Percentiles rank a stretch among this genome's conserved stretches.
Evolutionary conservation across 768 basidiomycete genomes (phyloP).

Genomic region (Rhodosporidiobolus sp.): DNA sequence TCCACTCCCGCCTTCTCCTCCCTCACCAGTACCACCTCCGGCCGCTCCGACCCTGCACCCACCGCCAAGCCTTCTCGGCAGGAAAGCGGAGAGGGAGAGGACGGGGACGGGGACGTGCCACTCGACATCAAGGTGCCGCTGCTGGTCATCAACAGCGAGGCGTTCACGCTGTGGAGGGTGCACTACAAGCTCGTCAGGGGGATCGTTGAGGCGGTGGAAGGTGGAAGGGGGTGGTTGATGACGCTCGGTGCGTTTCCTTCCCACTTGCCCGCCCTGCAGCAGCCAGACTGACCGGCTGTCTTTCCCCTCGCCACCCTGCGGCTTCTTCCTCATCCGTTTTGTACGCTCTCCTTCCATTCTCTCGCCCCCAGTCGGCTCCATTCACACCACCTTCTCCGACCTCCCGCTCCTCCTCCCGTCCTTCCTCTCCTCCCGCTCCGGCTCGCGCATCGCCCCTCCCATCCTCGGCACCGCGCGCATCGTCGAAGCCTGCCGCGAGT

Average conservation of each 20-base stretch:
- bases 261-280: too few species aligned
- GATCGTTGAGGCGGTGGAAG: slow-evolving; percentile 7
- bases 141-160: slow-evolving; percentile 50
- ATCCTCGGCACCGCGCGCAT: neutral
- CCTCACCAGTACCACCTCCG: neutral
- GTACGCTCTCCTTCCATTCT: too few species aligned
- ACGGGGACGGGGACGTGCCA: neutral
- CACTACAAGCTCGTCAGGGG: slow-evolving; percentile 44
- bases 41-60: neutral
- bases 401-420: slow-evolving; percentile 36
- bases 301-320: too few species aligned
- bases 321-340: too few species aligned
- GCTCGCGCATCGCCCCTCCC: slow-evolving; percentile 3
- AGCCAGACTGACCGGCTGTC: too few species aligned
- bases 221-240: slow-evolving; percentile 19
- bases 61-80: neutral
- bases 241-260: slow-evolving; percentile 23
- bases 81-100: neutral
- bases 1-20: neutral
- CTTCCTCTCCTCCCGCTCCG: slow-evolving; percentile 1
- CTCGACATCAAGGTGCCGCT: slow-evolving; percentile 40
- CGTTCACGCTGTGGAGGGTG: slow-evolving; percentile 49
- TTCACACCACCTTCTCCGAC: slow-evolving; percentile 44
- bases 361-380: slow-evolving; percentile 30
- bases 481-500: slow-evolving; percentile 16